These are phyloP conservation scores for Talaromyces rugulosus DNA, from an alignment of 2,329 filamentous ascomycete species.

Conservation along the genomic window DNA sequence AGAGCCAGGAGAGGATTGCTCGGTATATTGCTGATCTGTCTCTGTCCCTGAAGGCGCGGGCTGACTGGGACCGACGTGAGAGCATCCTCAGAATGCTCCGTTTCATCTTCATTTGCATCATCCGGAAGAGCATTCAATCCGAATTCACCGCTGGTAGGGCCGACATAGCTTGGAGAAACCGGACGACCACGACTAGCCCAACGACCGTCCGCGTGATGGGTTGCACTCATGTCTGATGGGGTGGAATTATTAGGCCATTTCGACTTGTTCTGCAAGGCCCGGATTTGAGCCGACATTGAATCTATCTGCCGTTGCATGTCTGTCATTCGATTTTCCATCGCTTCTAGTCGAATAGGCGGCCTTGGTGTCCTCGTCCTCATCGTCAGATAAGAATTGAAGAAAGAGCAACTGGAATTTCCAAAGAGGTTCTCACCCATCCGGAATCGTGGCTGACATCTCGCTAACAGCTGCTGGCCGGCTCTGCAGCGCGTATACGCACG, in stretches of 20 bases:
- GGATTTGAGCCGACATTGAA: constrained; percentile 25
- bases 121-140: constrained; percentile 18
- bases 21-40: neutral
- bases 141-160: constrained; percentile 34
- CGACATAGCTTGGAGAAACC: constrained; percentile 29
- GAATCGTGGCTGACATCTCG: neutral
- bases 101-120: constrained; percentile 11
- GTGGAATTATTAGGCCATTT: neutral
- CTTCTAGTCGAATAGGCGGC: constrained; percentile 16
- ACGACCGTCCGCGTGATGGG: constrained; percentile 6
- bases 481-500: constrained; percentile 9
- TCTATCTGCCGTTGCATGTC: constrained; percentile 26
- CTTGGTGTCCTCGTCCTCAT: constrained; percentile 13
- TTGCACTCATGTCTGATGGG: constrained; percentile 6
- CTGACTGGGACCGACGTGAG: constrained; percentile 3
- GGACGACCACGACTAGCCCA: constrained; percentile 19
- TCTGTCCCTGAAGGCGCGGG: neutral
- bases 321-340: constrained; percentile 26
- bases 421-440: neutral
- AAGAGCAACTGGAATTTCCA: neutral
- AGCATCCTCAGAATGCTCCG: constrained; percentile 4
- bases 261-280: constrained; percentile 17
- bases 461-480: neutral
- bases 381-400: neutral
- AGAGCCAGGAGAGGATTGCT: constrained; percentile 11